These are phyloP conservation scores for Aureobasidium uvarum DNA, from an alignment of 2,329 filamentous ascomycete genomes.

Conservation along the genomic window DNA sequence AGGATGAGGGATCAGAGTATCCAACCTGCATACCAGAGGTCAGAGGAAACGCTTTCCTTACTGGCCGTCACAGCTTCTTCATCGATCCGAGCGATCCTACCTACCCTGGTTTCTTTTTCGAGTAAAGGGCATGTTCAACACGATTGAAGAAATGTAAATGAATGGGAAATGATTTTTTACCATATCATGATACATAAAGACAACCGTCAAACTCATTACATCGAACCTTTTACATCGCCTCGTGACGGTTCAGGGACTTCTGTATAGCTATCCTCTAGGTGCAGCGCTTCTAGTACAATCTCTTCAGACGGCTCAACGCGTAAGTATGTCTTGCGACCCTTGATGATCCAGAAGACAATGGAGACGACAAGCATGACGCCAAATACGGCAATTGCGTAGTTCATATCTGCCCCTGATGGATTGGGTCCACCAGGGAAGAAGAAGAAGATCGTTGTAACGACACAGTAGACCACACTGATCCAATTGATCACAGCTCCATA, in stretches of 20 bases:
- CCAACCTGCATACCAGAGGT: slow-evolving; percentile 13
- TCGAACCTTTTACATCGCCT: not conserved
- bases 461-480: slow-evolving; percentile 54
- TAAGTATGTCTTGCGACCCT: slow-evolving; percentile 45
- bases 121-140: not conserved
- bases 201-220: not conserved
- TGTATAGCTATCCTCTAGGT: slow-evolving; percentile 11
- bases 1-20: not conserved
- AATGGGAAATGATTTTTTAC: not conserved
- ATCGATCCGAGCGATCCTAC: slow-evolving; percentile 23
- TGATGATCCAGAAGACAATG: slow-evolving; percentile 52
- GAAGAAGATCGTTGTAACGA: slow-evolving; percentile 56
- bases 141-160: not conserved
- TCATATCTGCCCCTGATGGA: slow-evolving; percentile 53
- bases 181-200: slow-evolving; percentile 1
- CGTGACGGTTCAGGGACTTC: slow-evolving; percentile 1
- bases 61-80: slow-evolving; percentile 22
- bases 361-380: slow-evolving; percentile 55
- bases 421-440: slow-evolving; percentile 52
- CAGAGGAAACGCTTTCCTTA: slow-evolving; percentile 22
- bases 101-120: slow-evolving; percentile 26
- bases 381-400: slow-evolving; percentile 58
- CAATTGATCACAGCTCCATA: slow-evolving; percentile 35
- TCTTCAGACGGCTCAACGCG: slow-evolving; percentile 7
- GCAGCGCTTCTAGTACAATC: slow-evolving; percentile 7